These are phyloP conservation scores for Ustanciosporium gigantosporum DNA, from an alignment of 1,284 basidiomycete genomes.

Conservation along the genomic window DNA sequence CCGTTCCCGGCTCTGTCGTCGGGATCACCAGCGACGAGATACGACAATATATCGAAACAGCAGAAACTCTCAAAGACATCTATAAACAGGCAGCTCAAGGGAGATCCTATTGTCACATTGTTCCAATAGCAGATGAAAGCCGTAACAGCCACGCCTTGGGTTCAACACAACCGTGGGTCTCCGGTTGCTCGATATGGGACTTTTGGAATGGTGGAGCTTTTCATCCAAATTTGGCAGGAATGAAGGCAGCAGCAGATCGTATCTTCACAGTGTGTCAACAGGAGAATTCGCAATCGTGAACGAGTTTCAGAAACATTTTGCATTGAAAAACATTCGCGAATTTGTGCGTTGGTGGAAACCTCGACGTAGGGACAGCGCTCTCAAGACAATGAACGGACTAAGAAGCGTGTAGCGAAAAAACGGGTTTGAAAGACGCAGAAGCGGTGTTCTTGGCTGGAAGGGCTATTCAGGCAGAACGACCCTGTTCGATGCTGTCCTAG, in stretches of 20 bases:
- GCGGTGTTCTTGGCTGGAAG: no score
- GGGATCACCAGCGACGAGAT: conserved; percentile 8
- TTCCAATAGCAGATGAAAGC: conserved; percentile 9
- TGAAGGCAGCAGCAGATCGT: conserved; percentile 9
- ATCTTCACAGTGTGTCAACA: conserved; percentile 4
- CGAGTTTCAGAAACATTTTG: no score
- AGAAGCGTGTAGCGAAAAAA: no score
- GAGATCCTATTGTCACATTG: conserved; percentile 3
- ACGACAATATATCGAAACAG: conserved; percentile 2
- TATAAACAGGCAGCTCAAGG: conserved; percentile 9
- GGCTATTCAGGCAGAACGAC: no score
- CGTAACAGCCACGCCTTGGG: conserved; percentile 8
- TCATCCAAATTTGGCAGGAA: conserved; percentile 14
- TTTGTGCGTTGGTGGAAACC: no score
- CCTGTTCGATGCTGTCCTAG: no score
- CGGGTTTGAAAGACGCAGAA: no score
- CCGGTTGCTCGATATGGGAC: conserved; percentile 6
- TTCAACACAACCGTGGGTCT: conserved; percentile 10
- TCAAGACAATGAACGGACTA: no score
- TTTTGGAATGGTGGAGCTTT: conserved; percentile 9
- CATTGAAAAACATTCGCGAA: no score
- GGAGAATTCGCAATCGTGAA: no score
- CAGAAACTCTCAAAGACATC: conserved; percentile 4
- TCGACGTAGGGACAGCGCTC: no score
- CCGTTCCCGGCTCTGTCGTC: conserved; percentile 1